Base-by-base conservation (phyloP, 768 basidiomycete species). In the Leccinum longicurvipes region DNA sequence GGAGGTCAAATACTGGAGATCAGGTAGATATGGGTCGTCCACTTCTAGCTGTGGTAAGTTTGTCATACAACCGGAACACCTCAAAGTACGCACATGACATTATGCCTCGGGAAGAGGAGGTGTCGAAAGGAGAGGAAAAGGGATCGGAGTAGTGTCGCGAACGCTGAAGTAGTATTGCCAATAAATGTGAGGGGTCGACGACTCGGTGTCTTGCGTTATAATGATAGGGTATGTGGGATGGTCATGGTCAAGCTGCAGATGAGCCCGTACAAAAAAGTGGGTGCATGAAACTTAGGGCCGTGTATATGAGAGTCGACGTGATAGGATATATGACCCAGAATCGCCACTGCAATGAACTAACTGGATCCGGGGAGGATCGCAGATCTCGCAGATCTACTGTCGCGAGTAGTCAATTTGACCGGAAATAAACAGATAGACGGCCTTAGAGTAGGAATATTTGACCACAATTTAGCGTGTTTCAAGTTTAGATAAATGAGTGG, bases 401-500 rank as follows among this genome's bases (percentile, higher is more conserved):
- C 47, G 47, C 42, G 49, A 42, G 42, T 31, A 47, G 47, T 51
- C 46, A 34, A 14, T 34, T 52, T 45, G 27, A 1, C 56, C 36
- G 47, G 54, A 58, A 50, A 66, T 55, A 31, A 52, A 23, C 41
- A 54, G 29, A 51, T 24, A 48, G 50, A n/a, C 25, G 15, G 0
- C 49, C 60, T 55, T 23, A 55, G 51, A 60, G 61, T 56, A 55
- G 56, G 44, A 47, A 60, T 55, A 57, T 59, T 57, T 27, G 34
- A 57, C 47, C 32, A 41, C 60, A 61, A 56, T 44, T 21, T 48
- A 28, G 51, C 32, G 47, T 61, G 57, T 62, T 67, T 64, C 59
- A 54, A 59, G 57, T 56, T 69, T 66, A 57, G 72, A 68, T 61
- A 73, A 78, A 51, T 63, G 67, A 66, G 49, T 52, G 57, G 56